Evolutionary conservation across 345 rosid species (phyloP).

Genomic region (Psidium friedrichsthalianum): DNA sequence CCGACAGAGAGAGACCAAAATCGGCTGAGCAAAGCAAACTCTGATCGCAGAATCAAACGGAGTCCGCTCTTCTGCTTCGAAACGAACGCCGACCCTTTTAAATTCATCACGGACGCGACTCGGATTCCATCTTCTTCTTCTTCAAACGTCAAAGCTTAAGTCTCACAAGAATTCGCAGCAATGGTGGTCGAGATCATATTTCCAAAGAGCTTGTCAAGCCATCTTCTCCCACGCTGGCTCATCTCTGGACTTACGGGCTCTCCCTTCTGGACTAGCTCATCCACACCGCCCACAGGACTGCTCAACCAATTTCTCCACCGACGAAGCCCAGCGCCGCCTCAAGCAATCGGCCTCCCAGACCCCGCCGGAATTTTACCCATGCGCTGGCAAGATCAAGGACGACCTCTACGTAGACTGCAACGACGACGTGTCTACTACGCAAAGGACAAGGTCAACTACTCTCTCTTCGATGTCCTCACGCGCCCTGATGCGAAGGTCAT

Average conservation of each 20-base stretch:
- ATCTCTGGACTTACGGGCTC: conserved; percentile 4
- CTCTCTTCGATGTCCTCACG: conserved; percentile 2
- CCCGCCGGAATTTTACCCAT: conserved; percentile 5
- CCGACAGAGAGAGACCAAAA: neutral
- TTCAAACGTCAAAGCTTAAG: neutral
- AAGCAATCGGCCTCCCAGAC: conserved; percentile 12
- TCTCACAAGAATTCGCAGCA: neutral
- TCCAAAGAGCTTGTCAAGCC: conserved; percentile 13
- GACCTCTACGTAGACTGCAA: conserved; percentile 13
- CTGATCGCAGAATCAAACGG: neutral
- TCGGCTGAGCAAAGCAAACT: neutral
- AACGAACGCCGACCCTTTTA: neutral
- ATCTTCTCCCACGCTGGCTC: conserved; percentile 1
- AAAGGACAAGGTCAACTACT: conserved; percentile 5
- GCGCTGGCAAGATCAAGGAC: conserved; percentile 14
- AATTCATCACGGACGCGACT: neutral
- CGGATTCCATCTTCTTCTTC: neutral
- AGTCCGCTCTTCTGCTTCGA: neutral
- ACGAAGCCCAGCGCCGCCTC: neutral
- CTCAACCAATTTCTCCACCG: neutral
- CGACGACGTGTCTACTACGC: conserved; percentile 3
- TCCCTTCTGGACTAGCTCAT: conserved; percentile 13
- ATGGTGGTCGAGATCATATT: conserved; percentile 13
- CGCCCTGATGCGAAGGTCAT: neutral
- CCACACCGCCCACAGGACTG: neutral